Evolutionary conservation across 1,139 yeast genomes (phyloP).

Genomic region (Dujonia santamariae): DNA sequence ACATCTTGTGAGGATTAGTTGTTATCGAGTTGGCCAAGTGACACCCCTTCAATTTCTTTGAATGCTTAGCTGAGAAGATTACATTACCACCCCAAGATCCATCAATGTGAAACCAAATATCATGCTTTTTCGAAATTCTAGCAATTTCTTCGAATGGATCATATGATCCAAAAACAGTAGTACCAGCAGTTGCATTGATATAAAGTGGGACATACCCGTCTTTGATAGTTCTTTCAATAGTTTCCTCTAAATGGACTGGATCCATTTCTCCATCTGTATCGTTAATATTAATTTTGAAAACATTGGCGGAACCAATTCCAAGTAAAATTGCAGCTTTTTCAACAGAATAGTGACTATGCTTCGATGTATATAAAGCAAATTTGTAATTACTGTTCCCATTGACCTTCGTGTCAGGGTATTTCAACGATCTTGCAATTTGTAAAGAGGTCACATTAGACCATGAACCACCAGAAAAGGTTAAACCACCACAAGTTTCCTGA

Average conservation of each 20-base stretch:
- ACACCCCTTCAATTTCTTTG: slow-evolving; percentile 51
- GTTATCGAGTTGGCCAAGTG: slow-evolving; percentile 77
- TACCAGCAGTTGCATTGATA: slow-evolving; percentile 83
- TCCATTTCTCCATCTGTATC: slow-evolving; percentile 56
- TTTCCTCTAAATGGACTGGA: slow-evolving; percentile 40
- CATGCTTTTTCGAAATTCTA: slow-evolving; percentile 49
- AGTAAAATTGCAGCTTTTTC: slow-evolving; percentile 78
- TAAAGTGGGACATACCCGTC: slow-evolving; percentile 72
- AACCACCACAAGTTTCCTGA: slow-evolving; percentile 64
- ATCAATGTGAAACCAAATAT: slow-evolving; percentile 78
- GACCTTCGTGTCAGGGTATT: slow-evolving; percentile 67
- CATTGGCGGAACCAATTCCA: slow-evolving; percentile 65
- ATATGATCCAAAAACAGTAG: slow-evolving; percentile 84
- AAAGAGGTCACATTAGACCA: slow-evolving; percentile 81
- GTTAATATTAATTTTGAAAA: slow-evolving; percentile 60
- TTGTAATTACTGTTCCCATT: slow-evolving; percentile 52
- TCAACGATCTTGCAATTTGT: slow-evolving; percentile 69
- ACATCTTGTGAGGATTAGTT: slow-evolving; percentile 83
- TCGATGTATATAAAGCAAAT: slow-evolving; percentile 70
- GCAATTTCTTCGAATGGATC: slow-evolving; percentile 64
- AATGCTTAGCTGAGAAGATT: slow-evolving; percentile 56
- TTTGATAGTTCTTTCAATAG: slow-evolving; percentile 40
- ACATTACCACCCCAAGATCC: slow-evolving; percentile 94
- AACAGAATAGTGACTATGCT: slow-evolving; percentile 78
- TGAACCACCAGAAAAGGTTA: slow-evolving; percentile 86